Percentiles rank a stretch among this genome's conserved stretches.
Conservation (phyloP, 73 alveolate species). For the Breviolum minutum region DNA sequence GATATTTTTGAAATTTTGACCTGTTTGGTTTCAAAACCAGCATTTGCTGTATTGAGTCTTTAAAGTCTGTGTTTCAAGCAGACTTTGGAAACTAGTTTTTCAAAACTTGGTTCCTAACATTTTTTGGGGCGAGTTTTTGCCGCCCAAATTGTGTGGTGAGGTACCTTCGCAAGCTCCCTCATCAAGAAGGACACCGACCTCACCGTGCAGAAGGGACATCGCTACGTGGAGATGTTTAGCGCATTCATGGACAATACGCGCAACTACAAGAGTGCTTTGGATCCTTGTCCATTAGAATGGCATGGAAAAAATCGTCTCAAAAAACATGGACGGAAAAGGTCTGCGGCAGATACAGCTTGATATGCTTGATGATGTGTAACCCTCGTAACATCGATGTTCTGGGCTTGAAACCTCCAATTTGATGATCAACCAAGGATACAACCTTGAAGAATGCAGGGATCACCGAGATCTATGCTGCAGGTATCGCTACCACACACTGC, state of each 20-base stretch:
- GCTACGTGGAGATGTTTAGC: conserved; percentile 67
- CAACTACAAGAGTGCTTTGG: conserved; percentile 67
- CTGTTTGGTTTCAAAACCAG: too few relatives aligned
- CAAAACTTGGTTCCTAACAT: too few relatives aligned
- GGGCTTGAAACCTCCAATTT: too few relatives aligned
- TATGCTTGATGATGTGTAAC: background rate
- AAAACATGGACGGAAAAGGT: background rate
- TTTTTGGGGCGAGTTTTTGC: too few relatives aligned
- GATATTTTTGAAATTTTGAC: too few relatives aligned
- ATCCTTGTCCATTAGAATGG: background rate
- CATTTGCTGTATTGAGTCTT: too few relatives aligned
- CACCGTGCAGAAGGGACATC: conserved; percentile 76
- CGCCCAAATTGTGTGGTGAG: too few relatives aligned
- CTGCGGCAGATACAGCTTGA: background rate
- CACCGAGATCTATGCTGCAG: conserved; percentile 67
- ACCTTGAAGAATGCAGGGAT: conserved; percentile 12
- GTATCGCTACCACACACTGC: conserved; percentile 66
- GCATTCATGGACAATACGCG: conserved; percentile 68
- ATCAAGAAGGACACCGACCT: background rate
- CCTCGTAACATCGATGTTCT: background rate
- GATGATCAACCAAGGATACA: background rate
- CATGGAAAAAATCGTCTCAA: background rate
- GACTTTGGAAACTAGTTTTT: too few relatives aligned
- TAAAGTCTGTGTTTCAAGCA: too few relatives aligned
- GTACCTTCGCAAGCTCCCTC: background rate